These are phyloP conservation scores for Dioscorea zingiberensis DNA, from an alignment of 106 monocot genomes.

Conservation along the genomic window DNA sequence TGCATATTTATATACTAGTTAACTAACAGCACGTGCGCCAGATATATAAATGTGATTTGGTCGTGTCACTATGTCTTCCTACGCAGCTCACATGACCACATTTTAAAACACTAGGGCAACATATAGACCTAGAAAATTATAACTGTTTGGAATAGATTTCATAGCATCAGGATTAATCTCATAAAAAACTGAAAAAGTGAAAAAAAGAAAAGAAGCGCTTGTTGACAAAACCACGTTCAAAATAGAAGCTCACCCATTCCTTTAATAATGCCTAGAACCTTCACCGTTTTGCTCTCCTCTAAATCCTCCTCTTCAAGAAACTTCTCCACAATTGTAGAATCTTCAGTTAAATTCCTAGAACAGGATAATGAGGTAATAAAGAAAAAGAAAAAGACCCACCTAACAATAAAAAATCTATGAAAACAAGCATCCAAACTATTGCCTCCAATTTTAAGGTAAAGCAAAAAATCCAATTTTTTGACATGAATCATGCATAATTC, in stretches of 20 bases:
- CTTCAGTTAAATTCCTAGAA: conserved; percentile 60
- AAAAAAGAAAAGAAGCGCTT: not conserved
- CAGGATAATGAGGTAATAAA: not conserved
- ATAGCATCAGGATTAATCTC: too few relatives aligned
- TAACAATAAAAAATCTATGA: not conserved
- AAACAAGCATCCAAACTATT: not conserved
- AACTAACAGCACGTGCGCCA: too few relatives aligned
- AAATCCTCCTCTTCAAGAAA: conserved; percentile 69
- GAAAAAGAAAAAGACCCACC: not conserved
- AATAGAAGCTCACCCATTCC: conserved; percentile 74
- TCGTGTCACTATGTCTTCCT: too few relatives aligned
- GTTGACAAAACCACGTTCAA: not conserved
- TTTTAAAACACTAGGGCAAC: too few relatives aligned
- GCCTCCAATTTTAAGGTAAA: not conserved
- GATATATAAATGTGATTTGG: too few relatives aligned
- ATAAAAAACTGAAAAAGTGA: too few relatives aligned
- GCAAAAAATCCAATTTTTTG: not conserved
- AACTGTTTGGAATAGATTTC: too few relatives aligned
- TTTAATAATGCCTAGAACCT: conserved; percentile 61
- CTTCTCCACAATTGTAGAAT: conserved; percentile 44
- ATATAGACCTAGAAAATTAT: too few relatives aligned
- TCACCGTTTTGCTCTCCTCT: conserved; percentile 38
- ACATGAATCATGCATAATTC: not conserved
- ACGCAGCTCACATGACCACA: too few relatives aligned
- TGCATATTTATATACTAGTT: too few relatives aligned